phyloP scores from a whole-genome alignment of 108 stramenopile species.

The Nitzschia sp. region DNA sequence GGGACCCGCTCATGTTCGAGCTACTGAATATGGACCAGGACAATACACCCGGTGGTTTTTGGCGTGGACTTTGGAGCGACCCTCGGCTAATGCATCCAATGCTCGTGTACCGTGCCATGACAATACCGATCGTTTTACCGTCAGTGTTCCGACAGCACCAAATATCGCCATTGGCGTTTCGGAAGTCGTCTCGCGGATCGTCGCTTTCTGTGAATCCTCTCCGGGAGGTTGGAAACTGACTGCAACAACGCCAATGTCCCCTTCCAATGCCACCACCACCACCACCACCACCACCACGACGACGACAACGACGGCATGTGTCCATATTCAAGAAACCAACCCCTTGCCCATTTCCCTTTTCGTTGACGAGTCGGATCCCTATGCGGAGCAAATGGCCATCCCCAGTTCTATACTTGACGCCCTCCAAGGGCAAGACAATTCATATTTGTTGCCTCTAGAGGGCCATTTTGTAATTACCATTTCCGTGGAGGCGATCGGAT shows the following conservation, averaged over 20 bases:
- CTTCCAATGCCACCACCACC: too few species aligned
- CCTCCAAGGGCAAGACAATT: slow-evolving; percentile 8
- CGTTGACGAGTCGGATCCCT: slow-evolving; percentile 24
- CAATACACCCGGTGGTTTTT: slow-evolving; percentile 89
- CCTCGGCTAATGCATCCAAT: slow-evolving; percentile 9
- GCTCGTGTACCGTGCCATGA: not conserved
- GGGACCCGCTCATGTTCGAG: slow-evolving; percentile 64
- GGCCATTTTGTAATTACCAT: slow-evolving; percentile 63
- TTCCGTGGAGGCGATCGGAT: slow-evolving; percentile 3
- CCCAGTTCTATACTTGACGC: slow-evolving; percentile 12
- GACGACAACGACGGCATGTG: not conserved
- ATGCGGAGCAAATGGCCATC: not conserved
- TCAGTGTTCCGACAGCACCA: not conserved
- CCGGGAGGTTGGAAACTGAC: slow-evolving; percentile 37
- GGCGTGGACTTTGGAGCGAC: slow-evolving; percentile 83
- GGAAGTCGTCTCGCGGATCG: slow-evolving; percentile 39
- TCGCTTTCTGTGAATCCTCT: slow-evolving; percentile 31
- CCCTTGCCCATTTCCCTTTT: slow-evolving; percentile 7
- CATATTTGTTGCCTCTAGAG: slow-evolving; percentile 43
- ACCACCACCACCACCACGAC: not conserved
- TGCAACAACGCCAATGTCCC: not conserved
- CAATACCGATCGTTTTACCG: slow-evolving; percentile 16
- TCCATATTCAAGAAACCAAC: slow-evolving; percentile 22
- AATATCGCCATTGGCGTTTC: not conserved
- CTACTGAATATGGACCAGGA: slow-evolving; percentile 86